Base-by-base conservation (phyloP, 2,329 filamentous ascomycete species). In the Epichloe sp. region DNA sequence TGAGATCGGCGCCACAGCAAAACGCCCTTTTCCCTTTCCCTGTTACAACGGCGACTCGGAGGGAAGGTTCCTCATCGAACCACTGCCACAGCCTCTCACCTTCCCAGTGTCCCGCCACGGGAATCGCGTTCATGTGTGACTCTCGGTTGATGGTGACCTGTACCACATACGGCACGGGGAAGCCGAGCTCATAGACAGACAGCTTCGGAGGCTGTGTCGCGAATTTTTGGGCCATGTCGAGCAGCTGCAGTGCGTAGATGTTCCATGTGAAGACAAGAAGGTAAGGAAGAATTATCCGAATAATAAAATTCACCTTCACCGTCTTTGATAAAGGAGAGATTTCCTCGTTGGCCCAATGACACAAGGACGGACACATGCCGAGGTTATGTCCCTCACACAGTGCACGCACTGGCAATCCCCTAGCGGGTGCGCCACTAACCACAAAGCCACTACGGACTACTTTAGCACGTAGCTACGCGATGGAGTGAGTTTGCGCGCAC, bases 1-100 rank as follows among this genome's bases (percentile, higher is more conserved):
- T 76, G 45, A 79, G 61, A 52, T 79, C 76, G 41, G 76, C 74
- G 0, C 77, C 76, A 0, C 74, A 75, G 49, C 72, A 79, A 60
- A 80, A 79, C 0, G 76, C 72, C 55, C 70, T 68, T 53, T 69
- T 66, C 34, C 77, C 77, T 1, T 67, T 70, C 37, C 77, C 77
- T 0, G 76, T 79, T 38, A 76, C 62, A 37, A 76, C 66, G 37
- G 70, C 72, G 14, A 74, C 72, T 4, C 68, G 68, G 12, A 77
- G 65, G 11, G 63, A 66, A 0, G 73, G 71, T 58, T 76, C 73
- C 6, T 62, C 60, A 58, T 79, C 76, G 56, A 77, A 77, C 75
- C 75, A 78, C 41, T 69, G 68, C 57, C 75, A 75, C 0, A 79
- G 62, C 3, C 63, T 58, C 36, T 72, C 69, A 58, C 73, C 69